phyloP scores from a whole-genome alignment of 2,329 filamentous ascomycete genomes.

The Exophiala sp. region DNA sequence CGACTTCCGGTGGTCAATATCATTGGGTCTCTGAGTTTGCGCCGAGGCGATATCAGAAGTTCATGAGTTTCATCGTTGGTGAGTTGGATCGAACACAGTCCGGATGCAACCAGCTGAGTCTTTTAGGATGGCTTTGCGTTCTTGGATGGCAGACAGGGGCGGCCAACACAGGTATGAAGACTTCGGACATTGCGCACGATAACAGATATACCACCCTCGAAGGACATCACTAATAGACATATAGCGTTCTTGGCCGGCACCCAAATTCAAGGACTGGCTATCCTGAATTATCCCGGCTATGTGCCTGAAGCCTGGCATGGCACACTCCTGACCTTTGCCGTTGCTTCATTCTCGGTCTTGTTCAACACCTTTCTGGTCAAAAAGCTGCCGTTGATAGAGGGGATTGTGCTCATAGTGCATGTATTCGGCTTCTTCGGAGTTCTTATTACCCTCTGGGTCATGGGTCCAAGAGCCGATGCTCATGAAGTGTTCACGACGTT shows the following conservation, averaged over 20 bases:
- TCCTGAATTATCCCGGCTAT: constrained; percentile 41
- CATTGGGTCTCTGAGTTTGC: constrained; percentile 37
- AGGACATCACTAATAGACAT: background rate
- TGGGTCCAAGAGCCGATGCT: constrained; percentile 37
- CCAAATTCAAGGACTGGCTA: constrained; percentile 43
- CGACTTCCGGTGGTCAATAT: constrained; percentile 36
- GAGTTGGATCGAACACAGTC: background rate
- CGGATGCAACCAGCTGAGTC: background rate
- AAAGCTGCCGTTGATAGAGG: constrained; percentile 39
- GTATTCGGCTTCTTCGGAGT: constrained; percentile 41
- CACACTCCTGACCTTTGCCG: constrained; percentile 41
- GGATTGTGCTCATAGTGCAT: constrained; percentile 40
- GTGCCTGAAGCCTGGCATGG: constrained; percentile 41
- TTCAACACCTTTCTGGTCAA: constrained; percentile 42
- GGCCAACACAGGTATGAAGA: constrained; percentile 22
- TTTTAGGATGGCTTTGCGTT: constrained; percentile 32
- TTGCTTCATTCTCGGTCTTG: constrained; percentile 37
- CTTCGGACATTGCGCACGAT: background rate
- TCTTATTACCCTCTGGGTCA: constrained; percentile 41
- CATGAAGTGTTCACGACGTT: constrained; percentile 39
- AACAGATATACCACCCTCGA: background rate
- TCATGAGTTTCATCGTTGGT: constrained; percentile 33
- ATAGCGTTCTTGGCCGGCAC: constrained; percentile 40
- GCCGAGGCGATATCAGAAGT: constrained; percentile 32
- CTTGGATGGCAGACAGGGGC: constrained; percentile 32